Evolutionary conservation across 257 asterid species (phyloP), one percentile per base, ranked within the genome.

Genomic region (Solanum ossicruentum): DNA sequence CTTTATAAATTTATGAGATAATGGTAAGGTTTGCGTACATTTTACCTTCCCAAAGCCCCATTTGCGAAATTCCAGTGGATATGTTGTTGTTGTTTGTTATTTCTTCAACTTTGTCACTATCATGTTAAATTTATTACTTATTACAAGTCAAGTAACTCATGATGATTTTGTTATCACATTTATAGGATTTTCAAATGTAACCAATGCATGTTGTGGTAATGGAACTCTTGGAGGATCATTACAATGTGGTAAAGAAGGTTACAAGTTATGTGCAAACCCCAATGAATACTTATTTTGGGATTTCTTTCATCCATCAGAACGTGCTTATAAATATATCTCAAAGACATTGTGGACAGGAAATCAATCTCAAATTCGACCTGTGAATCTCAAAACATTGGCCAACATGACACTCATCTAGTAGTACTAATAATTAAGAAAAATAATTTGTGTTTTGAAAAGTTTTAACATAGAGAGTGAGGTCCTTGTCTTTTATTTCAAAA

Each of bases 301-400:
- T 87, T 90, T 88, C 84, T 94, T 93, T 28, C 98, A 93, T 80
- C 98, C 98, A 1, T 86, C 97, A 0, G 95, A 94, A 36, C 87
- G 84, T 2, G 87, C 96, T 21, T 90, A 93, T 82, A 87, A 91
- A 73, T 94, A 91, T 84, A 51, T 92, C 28, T 82, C 93, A 1
- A 90, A 93, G 88, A 89, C 92, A 57, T 83, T 94, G 69, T 94
- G 97, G 98, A 86, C 73, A 2, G 98, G 97, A 11, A 86, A 81
- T 0, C 87, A 18, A 2, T 57, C 87, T 3, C 89, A 86, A 51
- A 87, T 93, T 45, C 87, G 91, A 45, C 97, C 98, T 2, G 70
- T 92, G 17, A 93, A 92, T 88, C 23, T 94, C 85, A 89, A 88
- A 88, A 88, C 67, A 16, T 84, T 94, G 0, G 92, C 92, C 56